These are phyloP conservation scores for Leccinum fibrillosum DNA, from an alignment of 768 basidiomycete species.

Conservation along the genomic window DNA sequence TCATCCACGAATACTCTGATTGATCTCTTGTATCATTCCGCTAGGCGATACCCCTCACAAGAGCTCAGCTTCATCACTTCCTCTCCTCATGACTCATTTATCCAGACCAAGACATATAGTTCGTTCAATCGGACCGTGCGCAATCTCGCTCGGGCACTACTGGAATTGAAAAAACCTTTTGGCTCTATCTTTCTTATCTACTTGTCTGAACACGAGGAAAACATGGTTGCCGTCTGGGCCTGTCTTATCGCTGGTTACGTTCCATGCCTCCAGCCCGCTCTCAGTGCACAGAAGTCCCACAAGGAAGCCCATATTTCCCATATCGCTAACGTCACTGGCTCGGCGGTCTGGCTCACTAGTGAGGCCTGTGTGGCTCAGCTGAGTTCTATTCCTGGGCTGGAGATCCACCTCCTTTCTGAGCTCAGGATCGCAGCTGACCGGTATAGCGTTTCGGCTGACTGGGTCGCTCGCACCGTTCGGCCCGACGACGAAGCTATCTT, in stretches of 20 bases:
- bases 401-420: conserved; percentile 20
- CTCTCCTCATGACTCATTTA: conserved; percentile 24
- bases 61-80: conserved; percentile 25
- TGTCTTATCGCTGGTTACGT: neutral
- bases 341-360: conserved; percentile 21
- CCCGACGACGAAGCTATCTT: neutral
- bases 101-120: conserved; percentile 4
- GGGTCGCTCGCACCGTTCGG: conserved; percentile 7
- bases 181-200: neutral
- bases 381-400: neutral
- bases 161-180: neutral
- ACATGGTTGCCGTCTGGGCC: neutral
- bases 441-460: conserved; percentile 4
- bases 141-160: neutral
- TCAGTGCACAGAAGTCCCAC: neutral
- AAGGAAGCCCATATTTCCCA: conserved; percentile 3
- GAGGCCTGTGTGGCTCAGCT: conserved; percentile 20
- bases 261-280: neutral
- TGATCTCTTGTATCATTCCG: conserved; percentile 18
- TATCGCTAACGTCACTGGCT: conserved; percentile 16
- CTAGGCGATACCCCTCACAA: conserved; percentile 19
- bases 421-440: conserved; percentile 18
- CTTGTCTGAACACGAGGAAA: neutral
- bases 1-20: conserved; percentile 16
- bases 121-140: neutral